Conservation (phyloP, 2,329 filamentous ascomycete genomes). For the Fusarium redolens region DNA sequence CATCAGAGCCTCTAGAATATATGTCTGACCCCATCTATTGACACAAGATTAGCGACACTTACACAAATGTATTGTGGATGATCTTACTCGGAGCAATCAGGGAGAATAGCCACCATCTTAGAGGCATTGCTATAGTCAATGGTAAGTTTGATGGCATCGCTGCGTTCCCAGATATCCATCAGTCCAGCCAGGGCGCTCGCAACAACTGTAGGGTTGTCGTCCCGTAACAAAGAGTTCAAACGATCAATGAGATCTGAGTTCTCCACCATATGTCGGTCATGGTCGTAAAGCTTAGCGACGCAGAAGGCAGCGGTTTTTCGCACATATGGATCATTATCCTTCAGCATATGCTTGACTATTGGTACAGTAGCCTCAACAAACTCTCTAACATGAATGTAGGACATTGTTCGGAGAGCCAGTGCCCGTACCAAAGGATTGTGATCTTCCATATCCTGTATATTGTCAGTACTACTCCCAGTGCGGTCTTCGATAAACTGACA, state of each 20-base stretch:
- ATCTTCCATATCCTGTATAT: constrained; percentile 87
- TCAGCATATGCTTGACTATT: constrained; percentile 83
- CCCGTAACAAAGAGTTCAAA: constrained; percentile 87
- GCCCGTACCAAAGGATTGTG: constrained; percentile 92
- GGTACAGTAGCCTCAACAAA: constrained; percentile 92
- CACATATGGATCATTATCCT: constrained; percentile 92
- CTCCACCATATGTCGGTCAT: constrained; percentile 91
- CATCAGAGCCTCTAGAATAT: constrained; percentile 97
- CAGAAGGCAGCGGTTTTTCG: constrained; percentile 97
- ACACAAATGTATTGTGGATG: not conserved
- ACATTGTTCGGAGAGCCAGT: constrained; percentile 92
- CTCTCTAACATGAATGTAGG: constrained; percentile 95
- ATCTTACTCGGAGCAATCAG: constrained; percentile 94
- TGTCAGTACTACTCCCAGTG: constrained; percentile 25
- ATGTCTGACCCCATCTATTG: constrained; percentile 94
- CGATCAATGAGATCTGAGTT: constrained; percentile 90
- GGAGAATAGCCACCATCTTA: constrained; percentile 95
- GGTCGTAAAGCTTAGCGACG: constrained; percentile 97
- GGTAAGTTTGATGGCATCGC: constrained; percentile 96
- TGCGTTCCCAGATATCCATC: constrained; percentile 99
- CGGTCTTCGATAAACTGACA: constrained; percentile 58
- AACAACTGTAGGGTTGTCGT: constrained; percentile 97
- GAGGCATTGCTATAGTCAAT: constrained; percentile 98
- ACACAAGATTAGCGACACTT: constrained; percentile 20
- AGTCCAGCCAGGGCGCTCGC: constrained; percentile 90